A percentile compares a stretch with the other conserved stretches of the same genome.
phyloP scores from a whole-genome alignment of 2,329 filamentous ascomycete species.

The Calonectria hawksworthii region DNA sequence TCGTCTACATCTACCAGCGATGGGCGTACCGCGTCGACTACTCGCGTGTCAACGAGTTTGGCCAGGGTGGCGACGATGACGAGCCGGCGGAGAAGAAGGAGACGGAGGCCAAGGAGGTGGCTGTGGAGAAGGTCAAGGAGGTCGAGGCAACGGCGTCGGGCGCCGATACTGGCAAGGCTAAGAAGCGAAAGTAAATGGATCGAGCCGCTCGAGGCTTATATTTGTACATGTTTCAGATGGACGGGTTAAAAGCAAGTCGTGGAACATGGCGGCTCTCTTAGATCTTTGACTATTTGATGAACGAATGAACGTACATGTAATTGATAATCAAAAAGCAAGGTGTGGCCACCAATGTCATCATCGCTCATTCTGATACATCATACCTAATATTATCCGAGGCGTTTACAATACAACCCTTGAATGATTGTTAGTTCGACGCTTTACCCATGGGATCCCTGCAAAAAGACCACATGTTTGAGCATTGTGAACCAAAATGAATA shows the following conservation, averaged over 20 bases:
- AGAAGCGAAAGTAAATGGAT: slow-evolving; percentile 56
- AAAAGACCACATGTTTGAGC: too few species aligned
- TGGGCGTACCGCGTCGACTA: slow-evolving; percentile 95
- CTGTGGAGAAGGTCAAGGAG: slow-evolving; percentile 54
- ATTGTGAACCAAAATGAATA: too few species aligned
- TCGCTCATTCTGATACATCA: background rate
- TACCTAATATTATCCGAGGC: background rate
- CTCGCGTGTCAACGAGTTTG: slow-evolving; percentile 95
- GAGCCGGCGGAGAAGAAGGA: slow-evolving; percentile 47
- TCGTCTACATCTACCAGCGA: slow-evolving; percentile 95
- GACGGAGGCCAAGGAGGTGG: slow-evolving; percentile 56
- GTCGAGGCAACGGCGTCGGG: slow-evolving; percentile 63
- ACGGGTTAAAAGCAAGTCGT: slow-evolving; percentile 8
- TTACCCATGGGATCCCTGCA: too few species aligned
- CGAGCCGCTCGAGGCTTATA: background rate
- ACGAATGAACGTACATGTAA: background rate
- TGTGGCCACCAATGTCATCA: background rate
- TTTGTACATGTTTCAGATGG: background rate
- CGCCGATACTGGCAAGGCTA: slow-evolving; percentile 61
- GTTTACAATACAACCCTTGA: background rate
- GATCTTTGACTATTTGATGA: background rate
- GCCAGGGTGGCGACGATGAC: slow-evolving; percentile 92
- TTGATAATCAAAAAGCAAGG: slow-evolving; percentile 14
- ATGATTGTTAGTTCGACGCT: too few species aligned
- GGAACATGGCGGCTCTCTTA: background rate